These are phyloP conservation scores for Macroventuria anomochaeta DNA, from an alignment of 2,329 filamentous ascomycete genomes.

Conservation along the genomic window DNA sequence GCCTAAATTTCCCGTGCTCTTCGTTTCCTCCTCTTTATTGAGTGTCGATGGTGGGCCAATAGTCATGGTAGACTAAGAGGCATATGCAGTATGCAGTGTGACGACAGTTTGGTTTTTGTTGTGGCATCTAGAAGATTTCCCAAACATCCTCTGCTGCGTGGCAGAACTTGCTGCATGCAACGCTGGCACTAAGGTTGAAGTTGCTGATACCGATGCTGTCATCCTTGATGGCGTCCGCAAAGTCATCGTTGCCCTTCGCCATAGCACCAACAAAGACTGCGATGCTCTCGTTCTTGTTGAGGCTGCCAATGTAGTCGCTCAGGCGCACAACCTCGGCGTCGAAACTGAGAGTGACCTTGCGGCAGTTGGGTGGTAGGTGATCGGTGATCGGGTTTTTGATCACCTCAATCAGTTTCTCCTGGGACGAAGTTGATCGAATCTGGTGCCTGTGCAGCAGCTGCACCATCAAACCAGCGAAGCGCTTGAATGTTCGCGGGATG, in stretches of 20 bases:
- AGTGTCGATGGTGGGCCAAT: slow-evolving; percentile 29
- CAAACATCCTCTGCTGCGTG: slow-evolving; percentile 97
- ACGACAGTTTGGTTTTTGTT: slow-evolving; percentile 7
- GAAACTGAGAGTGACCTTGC: slow-evolving; percentile 96
- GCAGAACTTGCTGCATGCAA: slow-evolving; percentile 99
- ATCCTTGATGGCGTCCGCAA: slow-evolving; percentile 92
- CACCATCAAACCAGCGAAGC: slow-evolving; percentile 98
- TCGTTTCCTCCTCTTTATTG: slow-evolving; percentile 26
- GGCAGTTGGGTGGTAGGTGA: slow-evolving; percentile 93
- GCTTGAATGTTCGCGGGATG: slow-evolving; percentile 98
- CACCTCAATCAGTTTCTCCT: slow-evolving; percentile 96
- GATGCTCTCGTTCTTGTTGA: slow-evolving; percentile 86
- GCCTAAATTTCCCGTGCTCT: slow-evolving; percentile 38
- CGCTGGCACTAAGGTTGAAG: slow-evolving; percentile 94
- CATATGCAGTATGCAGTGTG: slow-evolving; percentile 37
- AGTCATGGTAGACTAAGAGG: slow-evolving; percentile 32
- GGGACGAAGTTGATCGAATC: slow-evolving; percentile 94
- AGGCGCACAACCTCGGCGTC: slow-evolving; percentile 87
- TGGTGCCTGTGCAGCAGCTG: slow-evolving; percentile 94
- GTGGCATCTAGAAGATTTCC: slow-evolving; percentile 76
- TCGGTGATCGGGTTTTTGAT: slow-evolving; percentile 99
- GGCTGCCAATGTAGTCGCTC: slow-evolving; percentile 82
- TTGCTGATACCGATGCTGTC: slow-evolving; percentile 99
- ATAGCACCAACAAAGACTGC: slow-evolving; percentile 98
- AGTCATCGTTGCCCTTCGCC: slow-evolving; percentile 95